Evolutionary conservation across 306 rosid species (phyloP), one percentile per base, ranked within the genome.

Genomic region (Morella rubra): DNA sequence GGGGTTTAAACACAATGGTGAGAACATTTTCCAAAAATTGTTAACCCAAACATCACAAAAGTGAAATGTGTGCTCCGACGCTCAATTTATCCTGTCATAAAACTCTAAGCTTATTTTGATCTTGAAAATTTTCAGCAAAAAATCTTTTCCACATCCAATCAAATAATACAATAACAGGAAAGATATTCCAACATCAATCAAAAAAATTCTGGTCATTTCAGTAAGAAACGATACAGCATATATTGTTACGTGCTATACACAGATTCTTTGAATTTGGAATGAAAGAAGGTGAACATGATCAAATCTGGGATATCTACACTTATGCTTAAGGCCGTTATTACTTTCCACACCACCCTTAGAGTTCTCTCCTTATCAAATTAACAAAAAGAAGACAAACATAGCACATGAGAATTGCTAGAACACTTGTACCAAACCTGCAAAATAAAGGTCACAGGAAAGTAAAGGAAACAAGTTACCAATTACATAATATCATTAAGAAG

Each of bases 371-470:
- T 9, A 65, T 56, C 80, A 71, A 66, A 73, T 44, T 50, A 44
- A 77, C 64, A 65, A 19, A 20, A 56, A 32, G 71, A 44, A 74
- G 61, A 79, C 64, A 61, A 53, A 64, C 16, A 79, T 53, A 32
- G 42, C 37, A 74, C 9, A 47, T 32, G 41, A 52, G 58, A 69
- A 32, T 64, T 65, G 62, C 22, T 56, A 56, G 53, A 70, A 71
- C 22, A 64, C 70, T 46, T 65, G 44, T 13, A 67, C n/a, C 58
- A 55, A 8, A 65, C 41, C 16, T 65, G 71, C 50, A 18, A 18
- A 40, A 56, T 56, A 20, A 56, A 56, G 13, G 5, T 8, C 4
- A 20, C 20, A 13, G 7, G 2, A 65, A 41, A 15, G 50, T 41
- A 65, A 65, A 65, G 49, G 71, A 41, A 42, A 24, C 71, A 16